These are phyloP conservation scores for Ceriops zippeliana DNA, from an alignment of 345 rosid species.

Conservation along the genomic window DNA sequence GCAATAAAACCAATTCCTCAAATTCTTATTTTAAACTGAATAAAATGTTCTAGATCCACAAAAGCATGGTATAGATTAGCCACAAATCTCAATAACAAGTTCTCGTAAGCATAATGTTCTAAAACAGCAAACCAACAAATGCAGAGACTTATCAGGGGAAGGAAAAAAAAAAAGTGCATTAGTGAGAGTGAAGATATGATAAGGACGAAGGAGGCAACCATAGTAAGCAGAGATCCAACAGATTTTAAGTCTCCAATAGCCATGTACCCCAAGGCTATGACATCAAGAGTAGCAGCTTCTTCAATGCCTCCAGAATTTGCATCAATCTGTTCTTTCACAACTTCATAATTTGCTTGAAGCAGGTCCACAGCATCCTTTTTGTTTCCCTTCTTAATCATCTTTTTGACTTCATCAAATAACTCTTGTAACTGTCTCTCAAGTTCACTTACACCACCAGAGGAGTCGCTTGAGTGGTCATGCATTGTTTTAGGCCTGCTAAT, in stretches of 20 bases:
- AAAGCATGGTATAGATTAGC: not conserved
- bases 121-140: not conserved
- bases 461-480: slow-evolving; percentile 28
- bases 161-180: not conserved
- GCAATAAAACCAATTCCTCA: too few relatives aligned
- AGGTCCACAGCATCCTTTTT: slow-evolving; percentile 58
- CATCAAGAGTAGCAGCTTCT: slow-evolving; percentile 77
- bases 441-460: slow-evolving; percentile 34
- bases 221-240: slow-evolving; percentile 42
- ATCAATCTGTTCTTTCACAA: slow-evolving; percentile 60
- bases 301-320: slow-evolving; percentile 57
- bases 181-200: slow-evolving; percentile 3
- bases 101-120: too few relatives aligned
- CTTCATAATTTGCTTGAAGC: slow-evolving; percentile 77
- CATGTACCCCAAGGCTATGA: slow-evolving; percentile 72
- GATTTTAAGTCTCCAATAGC: slow-evolving; percentile 61
- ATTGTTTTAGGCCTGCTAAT: slow-evolving; percentile 39
- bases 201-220: slow-evolving; percentile 40
- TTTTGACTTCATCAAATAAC: slow-evolving; percentile 64
- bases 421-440: slow-evolving; percentile 68
- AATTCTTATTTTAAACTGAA: not conserved
- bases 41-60: not conserved
- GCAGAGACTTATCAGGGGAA: not conserved
- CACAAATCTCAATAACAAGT: too few relatives aligned
- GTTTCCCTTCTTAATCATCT: slow-evolving; percentile 51